A percentile compares a stretch with the other conserved stretches of the same genome.
phyloP scores from a whole-genome alignment of 1,284 basidiomycete species.

The Apiotrichum laibachii region DNA sequence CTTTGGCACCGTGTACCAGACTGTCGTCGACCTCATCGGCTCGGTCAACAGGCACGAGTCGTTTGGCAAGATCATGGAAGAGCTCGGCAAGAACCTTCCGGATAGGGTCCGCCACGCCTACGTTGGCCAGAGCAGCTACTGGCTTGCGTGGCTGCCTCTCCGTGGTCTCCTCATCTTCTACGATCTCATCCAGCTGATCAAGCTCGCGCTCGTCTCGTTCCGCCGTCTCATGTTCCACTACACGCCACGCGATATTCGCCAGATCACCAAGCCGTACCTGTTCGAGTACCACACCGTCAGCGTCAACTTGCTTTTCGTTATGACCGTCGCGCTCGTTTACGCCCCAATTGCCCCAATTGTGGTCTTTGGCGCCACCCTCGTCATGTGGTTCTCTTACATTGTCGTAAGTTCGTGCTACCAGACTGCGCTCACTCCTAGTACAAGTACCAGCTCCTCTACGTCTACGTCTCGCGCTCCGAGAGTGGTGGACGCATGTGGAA shows the following conservation, averaged over 20 bases:
- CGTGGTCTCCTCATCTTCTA: slow-evolving; percentile 92
- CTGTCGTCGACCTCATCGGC: slow-evolving; percentile 63
- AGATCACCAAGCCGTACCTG: slow-evolving; percentile 91
- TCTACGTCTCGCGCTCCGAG: slow-evolving; percentile 80
- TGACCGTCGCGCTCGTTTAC: slow-evolving; percentile 79
- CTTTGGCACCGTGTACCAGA: slow-evolving; percentile 80
- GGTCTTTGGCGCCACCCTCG: slow-evolving; percentile 59
- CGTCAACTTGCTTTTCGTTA: slow-evolving; percentile 71
- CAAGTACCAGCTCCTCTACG: slow-evolving; percentile 95
- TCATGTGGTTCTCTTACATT: slow-evolving; percentile 66
- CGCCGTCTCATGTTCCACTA: slow-evolving; percentile 86
- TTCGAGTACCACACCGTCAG: slow-evolving; percentile 65
- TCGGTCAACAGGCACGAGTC: slow-evolving; percentile 67
- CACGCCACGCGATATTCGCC: slow-evolving; percentile 91
- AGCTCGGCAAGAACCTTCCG: slow-evolving; percentile 56
- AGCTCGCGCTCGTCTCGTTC: slow-evolving; percentile 79
- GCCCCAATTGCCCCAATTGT: slow-evolving; percentile 89
- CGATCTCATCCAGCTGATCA: slow-evolving; percentile 92
- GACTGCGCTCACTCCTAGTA: slow-evolving; percentile 54
- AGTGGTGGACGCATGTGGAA: slow-evolving; percentile 93
- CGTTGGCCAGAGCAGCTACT: slow-evolving; percentile 71
- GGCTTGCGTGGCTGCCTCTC: slow-evolving; percentile 91
- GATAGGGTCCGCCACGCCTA: slow-evolving; percentile 69
- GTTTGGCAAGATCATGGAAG: slow-evolving; percentile 63
- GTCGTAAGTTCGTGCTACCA: slow-evolving; percentile 29